Evolutionary conservation across 805 yeast species (phyloP).

Genomic region (Sugiyamaella floridensis): DNA sequence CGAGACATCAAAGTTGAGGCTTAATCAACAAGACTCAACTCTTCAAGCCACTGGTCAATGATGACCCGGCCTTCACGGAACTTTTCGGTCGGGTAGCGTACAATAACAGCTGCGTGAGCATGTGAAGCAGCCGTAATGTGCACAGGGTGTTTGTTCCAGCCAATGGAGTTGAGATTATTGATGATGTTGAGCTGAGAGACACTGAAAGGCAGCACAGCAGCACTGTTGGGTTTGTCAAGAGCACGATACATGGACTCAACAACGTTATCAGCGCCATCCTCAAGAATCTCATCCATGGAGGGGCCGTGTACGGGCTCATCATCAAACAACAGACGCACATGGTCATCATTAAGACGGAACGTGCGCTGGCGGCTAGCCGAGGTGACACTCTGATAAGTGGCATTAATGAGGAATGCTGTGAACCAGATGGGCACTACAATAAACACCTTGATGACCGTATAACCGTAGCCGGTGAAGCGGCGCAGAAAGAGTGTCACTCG

Average conservation of each 20-base stretch:
- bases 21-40: slow-evolving; percentile 10
- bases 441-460: slow-evolving; percentile 39
- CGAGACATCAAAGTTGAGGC: too few species aligned
- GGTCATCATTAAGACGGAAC: slow-evolving; percentile 10
- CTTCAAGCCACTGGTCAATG: slow-evolving; percentile 54
- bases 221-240: slow-evolving; percentile 4
- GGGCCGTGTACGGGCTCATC: slow-evolving; percentile 1
- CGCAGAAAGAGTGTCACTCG: neutral
- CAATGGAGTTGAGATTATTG: slow-evolving; percentile 46
- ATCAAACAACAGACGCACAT: slow-evolving; percentile 1
- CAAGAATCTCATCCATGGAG: slow-evolving; percentile 36
- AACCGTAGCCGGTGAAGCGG: slow-evolving; percentile 37
- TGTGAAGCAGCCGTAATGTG: slow-evolving; percentile 57
- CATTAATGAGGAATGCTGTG: slow-evolving; percentile 46
- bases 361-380: slow-evolving; percentile 34
- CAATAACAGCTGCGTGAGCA: slow-evolving; percentile 79
- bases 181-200: slow-evolving; percentile 45
- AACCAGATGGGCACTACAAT: slow-evolving; percentile 60
- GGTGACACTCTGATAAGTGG: slow-evolving; percentile 35
- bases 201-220: neutral
- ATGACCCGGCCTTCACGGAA: slow-evolving; percentile 67
- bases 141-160: slow-evolving; percentile 68
- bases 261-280: slow-evolving; percentile 56
- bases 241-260: slow-evolving; percentile 39
- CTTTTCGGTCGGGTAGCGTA: slow-evolving; percentile 47